Evolutionary conservation across 2,329 filamentous ascomycete genomes (phyloP), one percentile per base, ranked within the genome.

Genomic region (Calonectria pteridis): DNA sequence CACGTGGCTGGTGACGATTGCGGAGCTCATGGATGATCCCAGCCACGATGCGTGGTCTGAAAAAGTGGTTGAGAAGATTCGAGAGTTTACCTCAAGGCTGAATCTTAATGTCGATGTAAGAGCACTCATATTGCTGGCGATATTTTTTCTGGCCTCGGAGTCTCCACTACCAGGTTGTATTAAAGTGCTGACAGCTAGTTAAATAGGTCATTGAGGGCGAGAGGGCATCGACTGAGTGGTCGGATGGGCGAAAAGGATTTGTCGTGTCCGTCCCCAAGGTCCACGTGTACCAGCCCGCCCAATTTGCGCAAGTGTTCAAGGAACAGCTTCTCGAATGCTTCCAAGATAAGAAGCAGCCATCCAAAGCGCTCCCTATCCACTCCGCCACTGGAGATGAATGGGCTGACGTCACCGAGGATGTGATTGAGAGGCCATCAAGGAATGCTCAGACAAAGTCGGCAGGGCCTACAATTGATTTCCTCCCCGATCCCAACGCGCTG

Each of bases 31-130:
- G 6, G 86, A 88, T 11, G 84, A 85, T 33, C 79, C 83, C 0
- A 79, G 77, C 14, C 83, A 86, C 51, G 84, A 85, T 40, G 80
- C 82, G 13, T 88, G 87, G 85, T 82, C 83, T 0, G 85, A 89
- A 33, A 81, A 73, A 6, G 74, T 89, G 4, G 79, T 89, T 1
- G 86, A 87, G 26, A 82, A 74, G 65, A 78, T 79, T 43, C 76
- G 73, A 62, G 80, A 76, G 6, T 49, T 74, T 11, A 63, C 69
- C 2, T 75, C 76, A 5, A 74, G 77, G 2, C 55, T 89, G 50
- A 82, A 76, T 2, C 67, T 88, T 1, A 80, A 80, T 31, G 49
- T 89, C 5, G 84, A 86, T 71, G 85, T 86, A 73, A 66, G 82
- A 43, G 40, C 43, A 46, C 18, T 20, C 37, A 29, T 23, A 3